Conservation (phyloP, 2,329 filamentous ascomycete genomes). For the Bipolaris bicolor region DNA sequence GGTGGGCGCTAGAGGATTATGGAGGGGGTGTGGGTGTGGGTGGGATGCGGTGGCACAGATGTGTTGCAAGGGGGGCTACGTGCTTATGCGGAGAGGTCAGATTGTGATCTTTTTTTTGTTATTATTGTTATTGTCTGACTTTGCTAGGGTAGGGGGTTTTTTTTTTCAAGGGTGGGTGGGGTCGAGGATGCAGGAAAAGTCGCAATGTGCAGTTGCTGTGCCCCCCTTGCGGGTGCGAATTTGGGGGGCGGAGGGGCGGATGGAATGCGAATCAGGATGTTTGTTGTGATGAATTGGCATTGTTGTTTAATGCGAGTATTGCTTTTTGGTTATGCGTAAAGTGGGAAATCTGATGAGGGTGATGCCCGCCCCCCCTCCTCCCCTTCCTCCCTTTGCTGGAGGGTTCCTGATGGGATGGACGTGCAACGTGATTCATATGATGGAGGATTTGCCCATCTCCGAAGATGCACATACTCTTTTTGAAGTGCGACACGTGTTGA, state of each 20-base stretch:
- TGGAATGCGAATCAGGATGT: not conserved
- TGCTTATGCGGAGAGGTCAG: not conserved
- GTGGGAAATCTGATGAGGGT: too few species aligned
- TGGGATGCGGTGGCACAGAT: too few species aligned
- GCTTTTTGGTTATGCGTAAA: not conserved
- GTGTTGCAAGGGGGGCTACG: not conserved
- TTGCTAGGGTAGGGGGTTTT: too few species aligned
- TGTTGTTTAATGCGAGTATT: not conserved
- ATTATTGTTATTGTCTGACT: too few species aligned
- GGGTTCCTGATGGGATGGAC: not conserved
- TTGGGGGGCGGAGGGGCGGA: too few species aligned
- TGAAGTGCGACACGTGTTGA: not conserved
- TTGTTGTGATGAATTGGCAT: not conserved
- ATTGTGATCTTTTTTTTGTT: too few species aligned
- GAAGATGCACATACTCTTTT: not conserved
- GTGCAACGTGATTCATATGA: not conserved
- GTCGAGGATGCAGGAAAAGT: not conserved
- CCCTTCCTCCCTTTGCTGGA: too few species aligned
- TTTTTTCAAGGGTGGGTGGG: not conserved
- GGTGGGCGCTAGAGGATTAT: too few species aligned
- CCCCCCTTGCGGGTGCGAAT: not conserved
- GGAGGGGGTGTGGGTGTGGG: too few species aligned
- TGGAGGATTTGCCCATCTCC: not conserved
- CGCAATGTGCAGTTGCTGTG: too few species aligned
- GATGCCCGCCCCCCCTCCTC: too few species aligned